phyloP scores from a whole-genome alignment of 345 rosid species.

The Hibiscus syriacus region DNA sequence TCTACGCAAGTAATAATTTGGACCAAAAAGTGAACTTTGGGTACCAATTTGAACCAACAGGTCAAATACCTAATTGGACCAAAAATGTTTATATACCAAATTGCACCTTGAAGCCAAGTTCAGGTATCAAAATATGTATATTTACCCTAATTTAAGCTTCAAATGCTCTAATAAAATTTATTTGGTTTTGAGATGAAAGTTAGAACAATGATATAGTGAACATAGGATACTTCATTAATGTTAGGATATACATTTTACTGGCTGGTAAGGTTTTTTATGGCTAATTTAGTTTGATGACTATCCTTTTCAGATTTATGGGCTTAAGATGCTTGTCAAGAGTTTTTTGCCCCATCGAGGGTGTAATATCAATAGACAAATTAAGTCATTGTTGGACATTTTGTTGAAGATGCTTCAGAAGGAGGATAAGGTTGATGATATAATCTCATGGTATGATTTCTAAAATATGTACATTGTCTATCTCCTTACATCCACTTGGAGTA shows the following conservation, averaged over 20 bases:
- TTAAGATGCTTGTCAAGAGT: slow-evolving; percentile 73
- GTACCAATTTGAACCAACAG: neutral
- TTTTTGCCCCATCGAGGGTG: slow-evolving; percentile 64
- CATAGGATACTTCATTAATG: neutral
- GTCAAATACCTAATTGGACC: neutral
- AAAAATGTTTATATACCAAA: too few species aligned
- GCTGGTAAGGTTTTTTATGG: neutral
- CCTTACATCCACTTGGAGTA: neutral
- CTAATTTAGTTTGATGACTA: neutral
- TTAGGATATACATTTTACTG: neutral
- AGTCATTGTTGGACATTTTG: slow-evolving; percentile 44
- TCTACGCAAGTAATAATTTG: too few species aligned
- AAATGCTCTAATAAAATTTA: neutral
- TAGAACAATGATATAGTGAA: neutral
- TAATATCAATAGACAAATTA: slow-evolving; percentile 38
- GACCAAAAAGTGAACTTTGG: too few species aligned
- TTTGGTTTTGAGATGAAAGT: neutral
- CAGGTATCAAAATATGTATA: neutral
- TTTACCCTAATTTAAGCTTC: neutral
- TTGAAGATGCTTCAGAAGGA: slow-evolving; percentile 47
- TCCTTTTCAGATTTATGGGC: slow-evolving; percentile 66
- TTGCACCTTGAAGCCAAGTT: too few species aligned
- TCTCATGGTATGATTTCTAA: slow-evolving; percentile 39
- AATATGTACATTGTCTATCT: neutral
- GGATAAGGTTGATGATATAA: slow-evolving; percentile 27